These are phyloP conservation scores for Tulasnella sp. DNA, from an alignment of 768 basidiomycete genomes.

Conservation along the genomic window DNA sequence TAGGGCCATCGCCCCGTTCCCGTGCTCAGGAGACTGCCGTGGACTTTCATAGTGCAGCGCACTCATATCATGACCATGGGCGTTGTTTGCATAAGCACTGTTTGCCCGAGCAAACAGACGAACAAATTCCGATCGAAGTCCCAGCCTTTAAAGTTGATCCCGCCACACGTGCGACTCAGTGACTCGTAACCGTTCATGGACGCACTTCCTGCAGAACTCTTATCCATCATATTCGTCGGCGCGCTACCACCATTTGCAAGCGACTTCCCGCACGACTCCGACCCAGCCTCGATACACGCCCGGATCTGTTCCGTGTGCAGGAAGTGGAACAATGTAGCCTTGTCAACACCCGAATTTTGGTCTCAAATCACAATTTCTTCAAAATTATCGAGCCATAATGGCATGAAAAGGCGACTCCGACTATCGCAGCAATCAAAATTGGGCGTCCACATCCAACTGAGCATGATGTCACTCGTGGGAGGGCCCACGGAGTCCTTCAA, in stretches of 20 bases:
- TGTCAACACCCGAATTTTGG: background rate
- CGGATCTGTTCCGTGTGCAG: background rate
- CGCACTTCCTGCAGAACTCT: background rate
- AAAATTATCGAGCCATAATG: background rate
- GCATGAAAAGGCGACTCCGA: background rate
- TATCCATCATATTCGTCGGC: background rate
- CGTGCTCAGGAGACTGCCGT: too few species aligned
- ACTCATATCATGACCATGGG: too few species aligned
- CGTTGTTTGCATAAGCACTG: too few species aligned
- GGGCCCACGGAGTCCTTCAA: background rate
- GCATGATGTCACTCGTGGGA: background rate
- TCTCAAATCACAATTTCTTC: background rate
- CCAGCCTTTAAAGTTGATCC: background rate
- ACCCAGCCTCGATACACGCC: background rate
- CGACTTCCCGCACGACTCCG: background rate
- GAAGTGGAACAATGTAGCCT: background rate
- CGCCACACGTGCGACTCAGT: background rate
- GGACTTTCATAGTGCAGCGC: too few species aligned
- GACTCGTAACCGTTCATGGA: background rate
- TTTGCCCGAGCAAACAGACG: too few species aligned
- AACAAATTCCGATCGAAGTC: too few species aligned
- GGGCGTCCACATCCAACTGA: background rate
- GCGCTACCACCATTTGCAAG: background rate
- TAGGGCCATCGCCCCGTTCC: background rate
- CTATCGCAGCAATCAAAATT: background rate